Base-by-base conservation (phyloP, 2,329 filamentous ascomycete species). In the Aciculosporium take region DNA sequence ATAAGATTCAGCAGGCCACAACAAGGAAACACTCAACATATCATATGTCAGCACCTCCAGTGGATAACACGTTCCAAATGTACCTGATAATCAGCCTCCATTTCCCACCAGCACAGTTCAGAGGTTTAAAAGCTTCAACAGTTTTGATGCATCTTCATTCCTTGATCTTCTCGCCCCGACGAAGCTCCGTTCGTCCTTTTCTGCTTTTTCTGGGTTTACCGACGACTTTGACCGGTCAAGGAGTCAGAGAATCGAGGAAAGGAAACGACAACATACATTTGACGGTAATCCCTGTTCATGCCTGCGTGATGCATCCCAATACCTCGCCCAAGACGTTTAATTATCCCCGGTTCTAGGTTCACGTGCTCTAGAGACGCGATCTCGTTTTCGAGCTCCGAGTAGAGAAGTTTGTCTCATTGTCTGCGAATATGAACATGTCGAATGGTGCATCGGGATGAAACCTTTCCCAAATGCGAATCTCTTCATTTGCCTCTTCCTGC, bases 231-330 rank as follows among this genome's bases (percentile, higher is more conserved):
- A 7, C 5, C 2, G 15, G 28, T 5, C 31, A 25, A 5, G 36
- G 36, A 49, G 41, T 44, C 36, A 48, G 40, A 36, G 2, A 31
- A 2, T 12, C 12, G 15, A 20, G 31, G 17, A 9, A 20, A 9
- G 12, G 17, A 15, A 31, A 18, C 17, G 15, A 3, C 4, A 15
- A 64, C 61, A 63, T 60, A 66, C 62, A 69, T 67, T 55, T 86
- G 81, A 29, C 84, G 74, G 53, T 88, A 88, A 46, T 75, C 74
- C 37, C 81, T 69, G 53, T 87, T 88, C 77, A 88, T 76, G 60
- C 84, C 83, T 15, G 82, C 73, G 53, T 89, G 84, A 60, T 89
- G 83, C 6, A 88, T 74, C 25, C 80, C 84, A 15, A 89, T 66
- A 17, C 84, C 84, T 42, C 83, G 67, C 44, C 65, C 64, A 1